A percentile compares a stretch with the other conserved stretches of the same genome.
These are phyloP conservation scores for Babesia ovata DNA, from an alignment of 169 alveolate species.

Conservation along the genomic window DNA sequence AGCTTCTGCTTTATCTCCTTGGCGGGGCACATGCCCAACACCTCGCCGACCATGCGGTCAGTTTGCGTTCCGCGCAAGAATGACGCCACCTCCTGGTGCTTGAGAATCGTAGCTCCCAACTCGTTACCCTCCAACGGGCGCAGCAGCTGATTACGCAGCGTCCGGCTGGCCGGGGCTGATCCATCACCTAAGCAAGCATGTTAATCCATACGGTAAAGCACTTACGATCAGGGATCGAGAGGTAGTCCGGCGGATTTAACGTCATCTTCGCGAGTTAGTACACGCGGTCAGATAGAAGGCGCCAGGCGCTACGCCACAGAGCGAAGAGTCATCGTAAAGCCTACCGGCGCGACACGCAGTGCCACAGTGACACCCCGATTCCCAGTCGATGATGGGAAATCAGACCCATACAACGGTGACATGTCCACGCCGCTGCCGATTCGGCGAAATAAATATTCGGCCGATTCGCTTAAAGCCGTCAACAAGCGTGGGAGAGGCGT, in stretches of 20 bases:
- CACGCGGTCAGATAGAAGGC: not conserved
- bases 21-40: slow-evolving; percentile 79
- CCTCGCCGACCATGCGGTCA: slow-evolving; percentile 67
- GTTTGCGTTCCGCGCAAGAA: slow-evolving; percentile 14
- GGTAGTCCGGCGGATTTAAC: slow-evolving; percentile 32
- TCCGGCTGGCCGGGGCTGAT: slow-evolving; percentile 1
- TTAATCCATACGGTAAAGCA: not conserved
- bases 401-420: not conserved
- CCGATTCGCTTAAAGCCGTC: not conserved
- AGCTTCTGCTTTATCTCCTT: slow-evolving; percentile 80
- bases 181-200: slow-evolving; percentile 15
- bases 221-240: slow-evolving; percentile 25
- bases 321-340: not conserved
- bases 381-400: not conserved
- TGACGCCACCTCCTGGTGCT: slow-evolving; percentile 50
- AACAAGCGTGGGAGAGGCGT: not conserved
- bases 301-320: too few species aligned
- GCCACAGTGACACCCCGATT: not conserved
- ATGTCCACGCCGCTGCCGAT: not conserved
- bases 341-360: not conserved
- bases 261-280: slow-evolving; percentile 10
- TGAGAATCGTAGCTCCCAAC: slow-evolving; percentile 20
- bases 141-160: slow-evolving; percentile 43
- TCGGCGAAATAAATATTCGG: not conserved
- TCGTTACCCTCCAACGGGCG: slow-evolving; percentile 51